These are phyloP conservation scores for Canna indica DNA, from an alignment of 176 grass and related monocot species.

Conservation along the genomic window DNA sequence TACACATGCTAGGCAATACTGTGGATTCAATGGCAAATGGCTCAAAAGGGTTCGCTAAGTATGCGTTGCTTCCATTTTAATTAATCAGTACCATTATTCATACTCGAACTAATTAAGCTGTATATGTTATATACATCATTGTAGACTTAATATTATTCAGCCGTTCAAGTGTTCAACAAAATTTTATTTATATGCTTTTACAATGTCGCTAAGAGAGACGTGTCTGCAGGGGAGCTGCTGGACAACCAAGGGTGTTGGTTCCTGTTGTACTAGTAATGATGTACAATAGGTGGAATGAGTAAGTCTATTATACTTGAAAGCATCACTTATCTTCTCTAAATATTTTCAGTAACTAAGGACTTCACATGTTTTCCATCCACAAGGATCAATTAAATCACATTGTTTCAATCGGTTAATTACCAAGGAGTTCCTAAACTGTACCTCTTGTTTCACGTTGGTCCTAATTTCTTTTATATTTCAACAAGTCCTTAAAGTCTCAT, in stretches of 20 bases:
- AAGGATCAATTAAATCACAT: no score
- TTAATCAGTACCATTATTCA: not conserved
- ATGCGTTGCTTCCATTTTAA: constrained; percentile 22
- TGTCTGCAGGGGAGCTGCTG: constrained; percentile 65
- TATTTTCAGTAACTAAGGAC: not conserved
- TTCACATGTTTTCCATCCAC: no score
- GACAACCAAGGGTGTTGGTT: constrained; percentile 80
- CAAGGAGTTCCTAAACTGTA: no score
- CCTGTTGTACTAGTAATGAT: constrained; percentile 70
- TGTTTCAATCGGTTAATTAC: no score
- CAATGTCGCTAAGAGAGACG: not conserved
- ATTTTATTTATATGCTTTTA: not conserved
- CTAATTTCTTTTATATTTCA: no score
- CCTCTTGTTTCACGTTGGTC: no score
- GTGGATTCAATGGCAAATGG: constrained; percentile 83
- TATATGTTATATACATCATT: no score
- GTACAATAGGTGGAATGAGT: constrained; percentile 86
- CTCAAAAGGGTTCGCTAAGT: constrained; percentile 60
- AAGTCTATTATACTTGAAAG: constrained; percentile 21
- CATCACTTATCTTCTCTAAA: not conserved
- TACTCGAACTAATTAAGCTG: not conserved
- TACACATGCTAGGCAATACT: constrained; percentile 80
- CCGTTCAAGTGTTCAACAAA: not conserved
- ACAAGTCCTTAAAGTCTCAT: no score
- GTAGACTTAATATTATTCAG: not conserved